Evolutionary conservation across 768 basidiomycete species (phyloP).

Genomic region (Kwoniella sp.): DNA sequence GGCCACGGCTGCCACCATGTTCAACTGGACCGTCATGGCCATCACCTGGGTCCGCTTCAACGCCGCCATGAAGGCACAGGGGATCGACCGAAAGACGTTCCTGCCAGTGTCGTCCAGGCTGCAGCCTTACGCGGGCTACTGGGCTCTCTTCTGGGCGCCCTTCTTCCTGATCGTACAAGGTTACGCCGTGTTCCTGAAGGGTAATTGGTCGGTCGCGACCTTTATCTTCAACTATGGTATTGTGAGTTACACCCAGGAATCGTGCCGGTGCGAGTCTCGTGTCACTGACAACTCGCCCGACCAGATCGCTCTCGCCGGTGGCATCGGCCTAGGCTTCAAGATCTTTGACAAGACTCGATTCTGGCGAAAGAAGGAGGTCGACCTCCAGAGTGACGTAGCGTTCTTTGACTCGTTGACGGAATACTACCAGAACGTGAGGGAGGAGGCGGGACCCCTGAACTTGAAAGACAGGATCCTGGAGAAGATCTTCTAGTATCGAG

Average conservation of each 20-base stretch:
- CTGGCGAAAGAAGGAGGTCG: conserved; percentile 18
- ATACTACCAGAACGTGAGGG: conserved; percentile 20
- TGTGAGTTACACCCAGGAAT: no score
- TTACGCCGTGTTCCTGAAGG: conserved; percentile 19
- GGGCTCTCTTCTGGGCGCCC: conserved; percentile 15
- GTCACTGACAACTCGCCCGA: no score
- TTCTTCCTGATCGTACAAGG: conserved; percentile 12
- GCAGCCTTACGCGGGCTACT: conserved; percentile 21
- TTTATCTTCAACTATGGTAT: conserved; percentile 24
- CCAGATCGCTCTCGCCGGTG: conserved; percentile 15
- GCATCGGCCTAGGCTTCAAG: conserved; percentile 25
- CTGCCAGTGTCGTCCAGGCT: neutral
- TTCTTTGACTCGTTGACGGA: conserved; percentile 20
- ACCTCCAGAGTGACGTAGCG: conserved; percentile 17
- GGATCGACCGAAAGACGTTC: conserved; percentile 13
- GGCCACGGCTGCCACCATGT: conserved; percentile 11
- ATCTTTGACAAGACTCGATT: conserved; percentile 19
- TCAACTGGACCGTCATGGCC: conserved; percentile 17
- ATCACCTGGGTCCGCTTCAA: conserved; percentile 34
- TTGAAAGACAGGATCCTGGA: conserved; percentile 26
- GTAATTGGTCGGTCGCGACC: conserved; percentile 13
- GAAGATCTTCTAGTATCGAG: conserved; percentile 22
- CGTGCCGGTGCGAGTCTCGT: no score
- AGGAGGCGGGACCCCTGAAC: conserved; percentile 5
- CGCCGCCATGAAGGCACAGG: conserved; percentile 29